Conservation (phyloP, 169 alveolate genomes). For the Toxoplasma gondii region DNA sequence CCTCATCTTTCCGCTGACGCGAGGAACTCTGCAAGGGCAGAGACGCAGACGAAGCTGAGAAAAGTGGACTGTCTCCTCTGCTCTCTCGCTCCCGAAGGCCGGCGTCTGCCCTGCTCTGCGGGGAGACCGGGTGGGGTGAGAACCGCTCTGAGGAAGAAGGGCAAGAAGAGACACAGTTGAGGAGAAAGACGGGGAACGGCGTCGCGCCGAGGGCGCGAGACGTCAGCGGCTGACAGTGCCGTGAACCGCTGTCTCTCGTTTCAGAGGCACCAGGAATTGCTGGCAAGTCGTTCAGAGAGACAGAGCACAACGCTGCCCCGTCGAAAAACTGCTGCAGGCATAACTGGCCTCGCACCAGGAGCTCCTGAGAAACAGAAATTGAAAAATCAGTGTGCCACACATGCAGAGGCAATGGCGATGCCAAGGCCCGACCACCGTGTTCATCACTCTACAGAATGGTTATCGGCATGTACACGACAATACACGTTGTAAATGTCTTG, state of each 20-base stretch:
- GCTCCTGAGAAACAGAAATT: background rate
- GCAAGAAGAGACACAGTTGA: background rate
- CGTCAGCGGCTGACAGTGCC: background rate
- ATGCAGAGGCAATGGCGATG: no score
- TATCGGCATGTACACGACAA: no score
- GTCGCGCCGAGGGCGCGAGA: background rate
- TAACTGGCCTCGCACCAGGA: conserved; percentile 8
- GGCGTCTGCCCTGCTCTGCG: background rate
- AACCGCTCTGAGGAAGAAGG: background rate
- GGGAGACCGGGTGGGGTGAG: background rate
- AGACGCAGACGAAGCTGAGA: background rate
- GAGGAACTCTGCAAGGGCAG: background rate
- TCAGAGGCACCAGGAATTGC: background rate
- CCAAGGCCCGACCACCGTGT: no score
- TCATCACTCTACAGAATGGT: no score
- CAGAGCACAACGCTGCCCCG: background rate
- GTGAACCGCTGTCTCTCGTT: background rate
- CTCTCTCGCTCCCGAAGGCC: no score
- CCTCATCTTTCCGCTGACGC: background rate
- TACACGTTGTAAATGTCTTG: no score
- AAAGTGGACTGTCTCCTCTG: no score
- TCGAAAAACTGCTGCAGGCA: conserved; percentile 26
- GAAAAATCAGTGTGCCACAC: background rate
- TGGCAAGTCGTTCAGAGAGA: background rate
- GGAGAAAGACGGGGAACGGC: conserved; percentile 11